These are phyloP conservation scores for Candida nitratophila DNA, from an alignment of 805 yeast genomes.

Conservation along the genomic window DNA sequence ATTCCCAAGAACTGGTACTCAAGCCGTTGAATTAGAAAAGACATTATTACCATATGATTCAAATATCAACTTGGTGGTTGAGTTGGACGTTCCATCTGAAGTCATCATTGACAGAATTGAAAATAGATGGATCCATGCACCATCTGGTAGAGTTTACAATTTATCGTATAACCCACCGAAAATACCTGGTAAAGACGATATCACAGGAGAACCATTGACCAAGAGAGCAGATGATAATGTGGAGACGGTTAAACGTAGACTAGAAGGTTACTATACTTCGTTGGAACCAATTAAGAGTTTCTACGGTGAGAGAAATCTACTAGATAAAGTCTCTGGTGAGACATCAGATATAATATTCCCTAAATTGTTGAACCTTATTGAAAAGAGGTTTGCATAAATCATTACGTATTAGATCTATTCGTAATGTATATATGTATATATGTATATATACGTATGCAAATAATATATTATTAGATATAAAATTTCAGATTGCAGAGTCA, in stretches of 20 bases:
- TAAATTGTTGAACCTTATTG: slow-evolving; percentile 40
- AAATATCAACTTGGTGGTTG: slow-evolving; percentile 69
- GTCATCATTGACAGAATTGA: slow-evolving; percentile 77
- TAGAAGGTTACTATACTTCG: slow-evolving; percentile 52
- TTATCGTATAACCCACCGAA: slow-evolving; percentile 86
- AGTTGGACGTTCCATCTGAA: slow-evolving; percentile 78
- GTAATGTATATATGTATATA: neutral
- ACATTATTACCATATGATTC: slow-evolving; percentile 32
- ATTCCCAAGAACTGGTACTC: slow-evolving; percentile 75
- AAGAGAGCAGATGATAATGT: slow-evolving; percentile 82
- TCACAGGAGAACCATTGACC: slow-evolving; percentile 79
- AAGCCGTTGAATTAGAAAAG: slow-evolving; percentile 54
- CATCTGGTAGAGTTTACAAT: slow-evolving; percentile 85
- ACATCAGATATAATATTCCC: slow-evolving; percentile 85
- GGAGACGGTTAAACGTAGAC: slow-evolving; percentile 59
- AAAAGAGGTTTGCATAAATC: slow-evolving; percentile 18
- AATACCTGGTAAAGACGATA: slow-evolving; percentile 70
- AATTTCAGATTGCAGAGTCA: no score
- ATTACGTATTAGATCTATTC: neutral
- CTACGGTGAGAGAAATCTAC: slow-evolving; percentile 43
- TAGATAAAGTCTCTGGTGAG: slow-evolving; percentile 58
- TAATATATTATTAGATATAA: no score
- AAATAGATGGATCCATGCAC: slow-evolving; percentile 76
- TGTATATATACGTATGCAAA: no score
- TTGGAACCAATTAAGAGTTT: slow-evolving; percentile 60